These are phyloP conservation scores for Kwoniella dejecticola DNA, from an alignment of 768 basidiomycete species.

Conservation along the genomic window DNA sequence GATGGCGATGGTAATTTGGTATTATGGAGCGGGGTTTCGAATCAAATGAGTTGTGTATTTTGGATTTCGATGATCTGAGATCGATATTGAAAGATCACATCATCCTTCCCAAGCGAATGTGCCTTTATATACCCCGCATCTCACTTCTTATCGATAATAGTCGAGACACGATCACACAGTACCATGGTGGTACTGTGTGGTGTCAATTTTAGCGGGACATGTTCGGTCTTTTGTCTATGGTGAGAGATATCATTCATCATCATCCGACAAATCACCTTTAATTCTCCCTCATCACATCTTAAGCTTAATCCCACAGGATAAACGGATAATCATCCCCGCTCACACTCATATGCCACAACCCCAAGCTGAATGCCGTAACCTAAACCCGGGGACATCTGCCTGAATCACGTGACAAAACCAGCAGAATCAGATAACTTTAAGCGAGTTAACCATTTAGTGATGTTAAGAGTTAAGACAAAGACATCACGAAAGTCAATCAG, in stretches of 20 bases:
- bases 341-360: not conserved
- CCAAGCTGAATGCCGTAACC: not conserved
- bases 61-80: too few species aligned
- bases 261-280: conserved; percentile 4
- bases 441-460: too few species aligned
- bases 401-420: conserved; percentile 4
- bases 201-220: not conserved
- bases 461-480: too few species aligned
- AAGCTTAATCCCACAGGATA: too few species aligned
- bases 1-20: not conserved
- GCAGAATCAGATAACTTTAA: too few species aligned
- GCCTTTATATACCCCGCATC: too few species aligned
- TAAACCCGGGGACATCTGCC: not conserved
- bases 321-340: not conserved
- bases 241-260: not conserved
- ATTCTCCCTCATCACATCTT: not conserved
- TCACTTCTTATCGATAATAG: too few species aligned
- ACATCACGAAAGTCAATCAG: too few species aligned
- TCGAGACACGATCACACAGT: too few species aligned
- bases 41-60: too few species aligned
- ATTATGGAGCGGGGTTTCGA: not conserved
- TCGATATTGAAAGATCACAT: too few species aligned
- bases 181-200: not conserved
- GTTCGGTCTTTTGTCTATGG: not conserved
- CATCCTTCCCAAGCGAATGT: too few species aligned